These are phyloP conservation scores for Hemerocallis citrina DNA, from an alignment of 106 monocot species.

Conservation along the genomic window DNA sequence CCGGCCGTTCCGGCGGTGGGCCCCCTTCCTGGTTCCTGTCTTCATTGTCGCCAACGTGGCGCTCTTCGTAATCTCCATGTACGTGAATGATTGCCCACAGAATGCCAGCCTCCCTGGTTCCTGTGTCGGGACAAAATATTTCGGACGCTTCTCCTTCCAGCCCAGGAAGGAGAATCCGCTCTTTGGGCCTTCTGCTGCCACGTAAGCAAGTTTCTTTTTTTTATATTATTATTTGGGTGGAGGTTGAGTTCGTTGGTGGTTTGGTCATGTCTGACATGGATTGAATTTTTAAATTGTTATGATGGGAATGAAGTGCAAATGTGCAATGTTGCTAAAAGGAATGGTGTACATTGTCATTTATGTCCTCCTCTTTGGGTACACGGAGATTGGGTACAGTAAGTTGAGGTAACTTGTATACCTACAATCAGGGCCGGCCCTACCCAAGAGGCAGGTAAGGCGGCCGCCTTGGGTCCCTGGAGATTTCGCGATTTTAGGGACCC, in stretches of 20 bases:
- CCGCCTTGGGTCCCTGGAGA: too few species aligned
- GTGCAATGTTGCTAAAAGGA: too few species aligned
- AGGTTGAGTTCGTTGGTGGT: conserved; percentile 8
- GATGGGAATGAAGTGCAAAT: too few species aligned
- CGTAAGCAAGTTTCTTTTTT: conserved; percentile 30
- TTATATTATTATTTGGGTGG: conserved; percentile 7
- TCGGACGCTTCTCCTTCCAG: conserved; percentile 96
- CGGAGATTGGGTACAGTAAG: too few species aligned
- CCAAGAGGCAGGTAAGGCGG: too few species aligned
- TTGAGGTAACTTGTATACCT: too few species aligned
- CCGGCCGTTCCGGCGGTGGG: conserved; percentile 45
- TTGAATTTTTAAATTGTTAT: neutral
- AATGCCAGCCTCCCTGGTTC: conserved; percentile 31
- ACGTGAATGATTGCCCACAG: conserved; percentile 54
- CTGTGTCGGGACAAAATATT: conserved; percentile 23
- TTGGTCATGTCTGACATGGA: neutral
- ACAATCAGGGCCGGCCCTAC: too few species aligned
- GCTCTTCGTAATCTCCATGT: conserved; percentile 48
- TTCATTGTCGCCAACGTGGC: conserved; percentile 43
- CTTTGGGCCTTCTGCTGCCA: conserved; percentile 64
- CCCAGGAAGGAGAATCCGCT: conserved; percentile 82
- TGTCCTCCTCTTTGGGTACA: too few species aligned
- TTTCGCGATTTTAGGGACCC: too few species aligned
- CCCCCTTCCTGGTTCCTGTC: conserved; percentile 51
- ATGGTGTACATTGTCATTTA: too few species aligned